phyloP scores from a whole-genome alignment of 805 yeast species.

The Wickerhamiella sergipiensis region DNA sequence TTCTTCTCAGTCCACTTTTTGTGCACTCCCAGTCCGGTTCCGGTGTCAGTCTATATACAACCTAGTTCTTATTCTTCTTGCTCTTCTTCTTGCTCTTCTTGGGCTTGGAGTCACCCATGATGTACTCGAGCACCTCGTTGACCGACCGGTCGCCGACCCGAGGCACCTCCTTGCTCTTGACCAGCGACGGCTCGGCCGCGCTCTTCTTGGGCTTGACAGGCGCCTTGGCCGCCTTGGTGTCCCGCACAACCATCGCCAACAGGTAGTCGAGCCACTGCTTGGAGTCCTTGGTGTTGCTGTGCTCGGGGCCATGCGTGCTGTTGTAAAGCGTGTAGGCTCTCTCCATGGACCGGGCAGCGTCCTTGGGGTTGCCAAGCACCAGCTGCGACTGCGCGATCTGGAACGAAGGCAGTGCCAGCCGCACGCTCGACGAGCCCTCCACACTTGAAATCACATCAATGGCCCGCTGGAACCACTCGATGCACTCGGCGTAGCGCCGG shows the following conservation, averaged over 20 bases:
- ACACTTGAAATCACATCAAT: conserved; percentile 35
- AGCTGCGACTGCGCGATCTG: conserved; percentile 55
- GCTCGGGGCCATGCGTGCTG: conserved; percentile 50
- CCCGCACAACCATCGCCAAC: conserved; percentile 33
- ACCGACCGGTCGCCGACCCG: conserved; percentile 46
- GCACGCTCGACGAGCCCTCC: conserved; percentile 46
- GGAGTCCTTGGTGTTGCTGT: conserved; percentile 53
- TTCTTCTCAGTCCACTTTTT: no score
- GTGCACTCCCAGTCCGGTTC: no score
- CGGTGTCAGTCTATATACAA: background rate
- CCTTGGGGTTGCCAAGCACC: conserved; percentile 36
- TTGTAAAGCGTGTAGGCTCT: conserved; percentile 46
- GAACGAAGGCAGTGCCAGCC: conserved; percentile 52
- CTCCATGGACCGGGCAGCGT: conserved; percentile 42
- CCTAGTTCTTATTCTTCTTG: background rate
- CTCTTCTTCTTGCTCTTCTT: background rate
- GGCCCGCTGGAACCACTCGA: conserved; percentile 40
- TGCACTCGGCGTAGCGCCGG: conserved; percentile 35
- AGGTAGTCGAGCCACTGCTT: conserved; percentile 50
- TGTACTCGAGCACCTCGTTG: conserved; percentile 54
- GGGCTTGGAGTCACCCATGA: conserved; percentile 19
- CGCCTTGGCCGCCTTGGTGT: conserved; percentile 4
- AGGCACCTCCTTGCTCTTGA: conserved; percentile 21
- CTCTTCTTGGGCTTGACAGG: background rate
- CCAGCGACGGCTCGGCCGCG: conserved; percentile 1